Evolutionary conservation across 2,329 filamentous ascomycete genomes (phyloP).

Genomic region (Phyllosticta citribraziliensis): DNA sequence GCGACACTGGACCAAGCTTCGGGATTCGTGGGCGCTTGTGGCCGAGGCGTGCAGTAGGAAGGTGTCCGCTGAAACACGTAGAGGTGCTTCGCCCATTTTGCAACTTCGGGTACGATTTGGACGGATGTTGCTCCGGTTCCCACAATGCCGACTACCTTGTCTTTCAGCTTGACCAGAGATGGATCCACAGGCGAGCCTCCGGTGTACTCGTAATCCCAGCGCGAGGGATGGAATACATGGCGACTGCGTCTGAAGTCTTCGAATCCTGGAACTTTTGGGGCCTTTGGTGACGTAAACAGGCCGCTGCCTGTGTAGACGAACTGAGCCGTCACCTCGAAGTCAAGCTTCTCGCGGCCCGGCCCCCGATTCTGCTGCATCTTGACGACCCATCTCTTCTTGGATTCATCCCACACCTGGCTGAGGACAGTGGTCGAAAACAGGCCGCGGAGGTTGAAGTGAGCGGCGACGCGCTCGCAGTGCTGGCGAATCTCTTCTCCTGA

Average conservation of each 20-base stretch:
- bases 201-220: constrained; percentile 15
- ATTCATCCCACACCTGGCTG: constrained; percentile 48
- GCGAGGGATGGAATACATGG: constrained; percentile 20
- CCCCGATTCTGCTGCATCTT: constrained; percentile 28
- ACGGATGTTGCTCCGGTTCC: constrained; percentile 21
- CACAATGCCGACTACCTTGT: constrained; percentile 17
- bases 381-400: constrained; percentile 23
- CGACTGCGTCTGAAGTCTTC: constrained; percentile 24
- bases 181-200: constrained; percentile 25
- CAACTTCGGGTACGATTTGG: constrained; percentile 20
- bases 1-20: constrained; percentile 31
- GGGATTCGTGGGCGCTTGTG: constrained; percentile 31
- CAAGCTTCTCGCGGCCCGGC: constrained; percentile 21
- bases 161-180: constrained; percentile 12
- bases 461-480: constrained; percentile 29
- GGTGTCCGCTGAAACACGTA: constrained; percentile 21
- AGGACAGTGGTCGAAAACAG: constrained; percentile 25
- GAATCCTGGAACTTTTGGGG: constrained; percentile 24
- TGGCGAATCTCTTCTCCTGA: constrained; percentile 23
- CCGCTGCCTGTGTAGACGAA: constrained; percentile 19
- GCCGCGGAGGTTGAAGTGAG: constrained; percentile 37
- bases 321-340: constrained; percentile 23
- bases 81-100: constrained; percentile 15
- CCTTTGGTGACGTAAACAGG: constrained; percentile 21
- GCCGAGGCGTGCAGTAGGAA: constrained; percentile 28